Base-by-base conservation (phyloP, 2,329 filamentous ascomycete species). In the Stemphylium vesicarium region DNA sequence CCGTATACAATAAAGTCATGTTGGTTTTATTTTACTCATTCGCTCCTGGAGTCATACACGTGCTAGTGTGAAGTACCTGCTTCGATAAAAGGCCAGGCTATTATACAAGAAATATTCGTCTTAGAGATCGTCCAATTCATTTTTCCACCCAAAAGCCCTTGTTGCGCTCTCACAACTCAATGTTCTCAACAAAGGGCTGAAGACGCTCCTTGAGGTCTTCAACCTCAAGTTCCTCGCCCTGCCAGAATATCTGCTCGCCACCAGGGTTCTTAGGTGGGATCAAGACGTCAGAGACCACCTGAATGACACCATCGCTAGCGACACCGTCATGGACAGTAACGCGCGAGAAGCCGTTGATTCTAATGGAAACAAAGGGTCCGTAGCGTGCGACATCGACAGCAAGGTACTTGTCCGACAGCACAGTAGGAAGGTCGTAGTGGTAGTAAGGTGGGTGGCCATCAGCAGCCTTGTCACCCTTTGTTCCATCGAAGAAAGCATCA, bases 221-320 rank as follows among this genome's bases (percentile, higher is more conserved):
- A 4, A 88, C 81, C 3, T 73, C 79, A 56, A 89, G 78, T 66
- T 84, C 81, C 31, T 77, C 79, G n/a, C 78, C 78, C 20, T 70
- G 56, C 77, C 77, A 80, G 45, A 67, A 70, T 0, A 69, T 42
- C 59, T 66, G 60, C 53, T 72, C 63, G 6, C 64, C 64, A 18
- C 74, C 75, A 2, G 69, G 81, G 22, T 60, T 67, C 75, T 84
- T 86, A 1, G 92, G 91, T 37, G 93, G 93, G 60, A 97, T 85
- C 53, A 96, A 77, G 0, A 96, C 85, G 53, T 82, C 82, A 42
- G 83, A 81, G 0, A 95, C 80, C 13, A 94, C 86, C 52, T 96
- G 93, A 33, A 96, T 84, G 12, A 94, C 92, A 29, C 93, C 93
- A 70, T 96, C 90, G 68, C 82, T 84, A 0, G 88, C 89, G 50